Evolutionary conservation across 768 basidiomycete genomes (phyloP), one percentile per base, ranked within the genome.

Genomic region (Agaricus subrufescens): DNA sequence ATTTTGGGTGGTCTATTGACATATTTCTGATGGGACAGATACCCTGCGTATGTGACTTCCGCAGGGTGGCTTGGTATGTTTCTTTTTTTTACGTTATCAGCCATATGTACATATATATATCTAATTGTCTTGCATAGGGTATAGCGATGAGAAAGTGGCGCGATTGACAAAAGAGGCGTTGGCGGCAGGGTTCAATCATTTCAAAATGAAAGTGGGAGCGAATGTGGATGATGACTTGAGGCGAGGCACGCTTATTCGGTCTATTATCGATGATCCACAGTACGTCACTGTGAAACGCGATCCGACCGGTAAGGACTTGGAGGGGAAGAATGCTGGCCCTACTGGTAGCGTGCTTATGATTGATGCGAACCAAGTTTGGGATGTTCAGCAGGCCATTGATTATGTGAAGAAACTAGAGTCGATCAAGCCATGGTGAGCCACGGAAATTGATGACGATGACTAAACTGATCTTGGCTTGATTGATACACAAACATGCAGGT

Each of bases 171-270:
- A 85, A 64, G 91, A 94, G 66, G 91, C 94, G 31, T 77, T 98
- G 50, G 71, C 79, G 25, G 83, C 81, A 44, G 95, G 95, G 23
- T 98, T 98, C 82, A 96, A 92, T 73, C 94, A 97, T 74, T 98
- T 98, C 83, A 98, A 98, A 74, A 94, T 98, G 87, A 98, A 98
- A 75, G 96, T 98, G 61, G 96, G 96, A 52, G 87, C 89, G 26
- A 79, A 90, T 71, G 76, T 82, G 55, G 81, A 84, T 39, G 84
- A 87, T 67, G 96, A 97, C 71, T 75, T 94, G 50, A 87, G 93
- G 49, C 86, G 95, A 52, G 92, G 93, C 23, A 82, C 80, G 63
- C 79, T 98, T 64, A 95, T 98, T 62, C 86, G 96, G 55, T 91
- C 89, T 46, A 90, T 98, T 71, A 97, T 98, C 68, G 96, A 98